Percentiles rank a stretch among this genome's conserved stretches.
Conservation (phyloP, 108 stramenopile genomes). For the Cyclotella atomus region DNA sequence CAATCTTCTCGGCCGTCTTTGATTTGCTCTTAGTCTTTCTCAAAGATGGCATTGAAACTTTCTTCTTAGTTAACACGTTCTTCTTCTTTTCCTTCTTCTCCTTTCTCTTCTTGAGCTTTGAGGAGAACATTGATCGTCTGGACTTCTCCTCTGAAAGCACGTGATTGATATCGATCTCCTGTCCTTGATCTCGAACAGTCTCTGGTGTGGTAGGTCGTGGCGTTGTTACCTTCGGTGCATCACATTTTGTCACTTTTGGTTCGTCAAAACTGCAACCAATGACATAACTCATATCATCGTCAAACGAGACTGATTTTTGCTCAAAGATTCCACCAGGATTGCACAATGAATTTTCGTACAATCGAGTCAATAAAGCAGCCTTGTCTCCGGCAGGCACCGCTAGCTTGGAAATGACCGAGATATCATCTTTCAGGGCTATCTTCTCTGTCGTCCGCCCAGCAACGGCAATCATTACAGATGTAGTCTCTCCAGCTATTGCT, state of each 20-base stretch:
- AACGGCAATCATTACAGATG: background rate
- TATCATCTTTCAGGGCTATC: conserved; percentile 3
- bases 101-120: too few relatives aligned
- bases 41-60: conserved; percentile 2
- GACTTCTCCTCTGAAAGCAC: background rate
- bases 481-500: conserved; percentile 7
- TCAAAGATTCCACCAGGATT: background rate
- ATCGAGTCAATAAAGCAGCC: background rate
- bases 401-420: conserved; percentile 2
- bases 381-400: background rate
- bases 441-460: background rate
- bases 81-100: background rate
- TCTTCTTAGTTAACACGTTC: background rate
- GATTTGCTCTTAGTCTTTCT: background rate
- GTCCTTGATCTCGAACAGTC: background rate
- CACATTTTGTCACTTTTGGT: background rate
- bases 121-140: background rate
- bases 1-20: background rate
- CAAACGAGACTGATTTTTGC: background rate
- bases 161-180: background rate
- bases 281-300: background rate
- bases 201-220: too few relatives aligned
- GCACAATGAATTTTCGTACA: background rate
- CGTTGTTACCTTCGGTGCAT: too few relatives aligned
- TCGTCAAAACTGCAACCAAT: background rate